Evolutionary conservation across 2,329 filamentous ascomycete genomes (phyloP).

Genomic region (Cordyceps cicadae): DNA sequence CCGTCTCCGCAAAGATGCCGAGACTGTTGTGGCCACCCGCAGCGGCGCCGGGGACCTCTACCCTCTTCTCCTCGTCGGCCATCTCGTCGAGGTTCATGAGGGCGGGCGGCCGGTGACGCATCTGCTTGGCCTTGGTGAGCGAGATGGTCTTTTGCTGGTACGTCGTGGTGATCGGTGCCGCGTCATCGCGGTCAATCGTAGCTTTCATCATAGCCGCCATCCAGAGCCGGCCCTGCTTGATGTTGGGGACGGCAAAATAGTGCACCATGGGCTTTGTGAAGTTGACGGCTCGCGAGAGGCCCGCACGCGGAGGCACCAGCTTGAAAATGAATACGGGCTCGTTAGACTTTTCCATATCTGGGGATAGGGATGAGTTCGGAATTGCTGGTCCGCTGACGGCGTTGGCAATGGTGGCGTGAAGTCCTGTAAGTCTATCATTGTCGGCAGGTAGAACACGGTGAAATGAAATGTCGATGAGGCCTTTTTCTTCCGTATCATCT

Average conservation of each 20-base stretch:
- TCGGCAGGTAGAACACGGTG: conserved; percentile 94
- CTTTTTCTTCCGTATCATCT: conserved; percentile 84
- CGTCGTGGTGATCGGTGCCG: conserved; percentile 72
- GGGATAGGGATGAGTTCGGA: conserved; percentile 49
- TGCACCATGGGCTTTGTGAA: conserved; percentile 97
- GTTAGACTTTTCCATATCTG: conserved; percentile 30
- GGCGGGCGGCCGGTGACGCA: conserved; percentile 83
- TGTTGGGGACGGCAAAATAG: conserved; percentile 90
- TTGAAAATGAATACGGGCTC: conserved; percentile 94
- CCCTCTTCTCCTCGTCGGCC: conserved; percentile 22
- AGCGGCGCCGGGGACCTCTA: conserved; percentile 9
- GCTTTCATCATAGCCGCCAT: conserved; percentile 99
- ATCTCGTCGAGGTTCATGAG: conserved; percentile 61
- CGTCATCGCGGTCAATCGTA: conserved; percentile 87
- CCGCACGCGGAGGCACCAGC: conserved; percentile 80
- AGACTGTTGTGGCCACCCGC: conserved; percentile 25
- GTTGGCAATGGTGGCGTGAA: conserved; percentile 87
- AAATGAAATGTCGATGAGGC: conserved; percentile 93
- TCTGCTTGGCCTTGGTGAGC: conserved; percentile 74
- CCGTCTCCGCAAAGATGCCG: conserved; percentile 36
- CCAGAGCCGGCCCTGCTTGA: conserved; percentile 84
- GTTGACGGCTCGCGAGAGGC: conserved; percentile 82
- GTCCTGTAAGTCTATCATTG: conserved; percentile 78
- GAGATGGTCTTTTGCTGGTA: conserved; percentile 98
- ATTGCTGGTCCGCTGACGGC: conserved; percentile 46